Percentiles rank a stretch among this genome's conserved stretches.
These are phyloP conservation scores for Euptelea pleiosperma DNA, from an alignment of 164 flowering plant genomes.

Conservation along the genomic window DNA sequence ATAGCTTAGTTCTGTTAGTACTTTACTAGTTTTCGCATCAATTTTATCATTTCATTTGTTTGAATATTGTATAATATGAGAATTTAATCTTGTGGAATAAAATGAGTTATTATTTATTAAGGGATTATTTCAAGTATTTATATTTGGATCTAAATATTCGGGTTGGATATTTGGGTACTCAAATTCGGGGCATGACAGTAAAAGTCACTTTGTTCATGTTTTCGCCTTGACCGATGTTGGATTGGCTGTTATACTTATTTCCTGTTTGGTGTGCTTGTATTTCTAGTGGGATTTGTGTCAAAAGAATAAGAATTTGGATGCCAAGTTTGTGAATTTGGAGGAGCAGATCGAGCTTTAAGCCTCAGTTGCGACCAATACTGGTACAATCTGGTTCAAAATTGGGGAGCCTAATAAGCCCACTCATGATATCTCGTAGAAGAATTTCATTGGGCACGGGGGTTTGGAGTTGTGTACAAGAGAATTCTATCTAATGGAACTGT, in stretches of 20 bases:
- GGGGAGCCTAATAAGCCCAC: constrained; percentile 63
- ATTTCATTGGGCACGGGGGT: constrained; percentile 63
- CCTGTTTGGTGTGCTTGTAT: constrained; percentile 31
- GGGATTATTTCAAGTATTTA: too few species aligned
- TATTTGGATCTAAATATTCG: too few species aligned
- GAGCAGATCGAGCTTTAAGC: constrained; percentile 34
- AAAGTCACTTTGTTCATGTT: constrained; percentile 21
- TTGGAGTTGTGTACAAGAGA: constrained; percentile 73
- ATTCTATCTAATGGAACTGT: constrained; percentile 44
- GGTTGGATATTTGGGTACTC: too few species aligned
- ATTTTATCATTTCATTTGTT: too few species aligned
- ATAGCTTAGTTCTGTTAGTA: too few species aligned
- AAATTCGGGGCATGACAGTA: constrained; percentile 9
- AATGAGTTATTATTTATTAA: too few species aligned
- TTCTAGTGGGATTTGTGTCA: constrained; percentile 33
- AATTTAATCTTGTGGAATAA: too few species aligned
- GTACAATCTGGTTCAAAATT: constrained; percentile 55
- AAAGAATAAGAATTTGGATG: constrained; percentile 19
- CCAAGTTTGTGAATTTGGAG: constrained; percentile 22
- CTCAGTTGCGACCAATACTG: constrained; percentile 46
- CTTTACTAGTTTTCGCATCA: too few species aligned
- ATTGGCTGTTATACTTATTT: constrained; percentile 35
- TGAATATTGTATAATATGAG: too few species aligned
- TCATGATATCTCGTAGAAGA: constrained; percentile 49
- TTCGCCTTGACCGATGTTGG: constrained; percentile 46